Evolutionary conservation across 805 yeast species (phyloP).

Genomic region (Yamadazyma insecticola): DNA sequence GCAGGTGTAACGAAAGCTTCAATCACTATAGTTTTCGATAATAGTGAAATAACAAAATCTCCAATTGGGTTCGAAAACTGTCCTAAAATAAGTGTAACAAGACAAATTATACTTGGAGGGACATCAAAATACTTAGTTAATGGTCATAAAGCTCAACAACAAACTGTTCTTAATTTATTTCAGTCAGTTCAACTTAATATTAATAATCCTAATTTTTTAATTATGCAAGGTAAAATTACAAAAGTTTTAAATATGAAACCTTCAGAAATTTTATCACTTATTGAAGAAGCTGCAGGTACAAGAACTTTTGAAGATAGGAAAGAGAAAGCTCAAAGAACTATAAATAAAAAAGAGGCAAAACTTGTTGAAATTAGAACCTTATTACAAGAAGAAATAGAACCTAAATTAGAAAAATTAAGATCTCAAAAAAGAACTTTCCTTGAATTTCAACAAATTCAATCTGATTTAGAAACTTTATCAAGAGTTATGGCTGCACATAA

Average conservation of each 20-base stretch:
- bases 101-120: conserved; percentile 89
- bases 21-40: conserved; percentile 93
- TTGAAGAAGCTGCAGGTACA: conserved; percentile 98
- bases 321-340: conserved; percentile 85
- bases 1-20: conserved; percentile 97
- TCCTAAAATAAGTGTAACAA: conserved; percentile 79
- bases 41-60: conserved; percentile 64
- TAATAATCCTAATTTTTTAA: conserved; percentile 93
- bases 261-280: conserved; percentile 77
- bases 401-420: conserved; percentile 76
- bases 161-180: conserved; percentile 81
- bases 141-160: conserved; percentile 96
- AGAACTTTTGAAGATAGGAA: conserved; percentile 91
- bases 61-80: conserved; percentile 86
- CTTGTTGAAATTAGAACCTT: conserved; percentile 70
- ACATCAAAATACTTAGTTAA: conserved; percentile 88
- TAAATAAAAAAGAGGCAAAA: conserved; percentile 86
- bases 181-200: conserved; percentile 94
- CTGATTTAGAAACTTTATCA: conserved; percentile 71
- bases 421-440: conserved; percentile 76
- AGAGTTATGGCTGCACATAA: conserved; percentile 77
- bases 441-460: conserved; percentile 81
- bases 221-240: conserved; percentile 98
- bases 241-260: conserved; percentile 97
- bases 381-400: conserved; percentile 85